These are phyloP conservation scores for Penicillium sp. DNA, from an alignment of 2,329 filamentous ascomycete genomes.

Conservation along the genomic window DNA sequence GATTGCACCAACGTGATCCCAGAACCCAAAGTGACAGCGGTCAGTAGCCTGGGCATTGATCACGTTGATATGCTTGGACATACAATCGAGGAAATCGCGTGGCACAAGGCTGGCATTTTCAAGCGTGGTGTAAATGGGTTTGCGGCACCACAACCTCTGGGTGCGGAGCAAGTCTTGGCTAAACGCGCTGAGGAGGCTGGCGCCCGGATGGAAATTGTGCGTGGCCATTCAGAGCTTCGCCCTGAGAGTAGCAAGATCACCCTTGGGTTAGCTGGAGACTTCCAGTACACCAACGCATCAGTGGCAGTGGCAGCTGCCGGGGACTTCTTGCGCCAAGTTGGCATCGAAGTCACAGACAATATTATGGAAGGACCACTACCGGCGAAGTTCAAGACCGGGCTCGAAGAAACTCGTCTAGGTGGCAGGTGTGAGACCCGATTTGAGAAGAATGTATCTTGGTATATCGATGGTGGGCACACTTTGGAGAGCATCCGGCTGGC, in stretches of 20 bases:
- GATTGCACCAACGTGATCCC: conserved; percentile 82
- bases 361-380: conserved; percentile 45
- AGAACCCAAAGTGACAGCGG: conserved; percentile 60
- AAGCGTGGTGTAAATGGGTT: conserved; percentile 59
- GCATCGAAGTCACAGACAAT: conserved; percentile 31
- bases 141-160: conserved; percentile 50
- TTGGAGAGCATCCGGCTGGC: conserved; percentile 70
- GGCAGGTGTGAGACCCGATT: conserved; percentile 67
- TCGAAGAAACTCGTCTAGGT: conserved; percentile 59
- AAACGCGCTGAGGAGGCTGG: conserved; percentile 47
- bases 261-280: conserved; percentile 53
- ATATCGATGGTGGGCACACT: conserved; percentile 82
- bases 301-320: conserved; percentile 47
- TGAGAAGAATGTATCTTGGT: conserved; percentile 58
- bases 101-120: conserved; percentile 86
- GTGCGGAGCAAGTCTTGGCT: conserved; percentile 49
- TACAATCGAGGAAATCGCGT: conserved; percentile 73
- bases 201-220: conserved; percentile 42
- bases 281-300: conserved; percentile 56
- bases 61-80: conserved; percentile 71
- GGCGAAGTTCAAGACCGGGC: conserved; percentile 53
- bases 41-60: conserved; percentile 76
- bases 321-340: conserved; percentile 33
- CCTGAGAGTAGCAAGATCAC: conserved; percentile 38
- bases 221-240: conserved; percentile 40